A percentile compares a stretch with the other conserved stretches of the same genome.
Conservation (phyloP, 1,139 yeast genomes). For the Meyerozyma elateridarum region DNA sequence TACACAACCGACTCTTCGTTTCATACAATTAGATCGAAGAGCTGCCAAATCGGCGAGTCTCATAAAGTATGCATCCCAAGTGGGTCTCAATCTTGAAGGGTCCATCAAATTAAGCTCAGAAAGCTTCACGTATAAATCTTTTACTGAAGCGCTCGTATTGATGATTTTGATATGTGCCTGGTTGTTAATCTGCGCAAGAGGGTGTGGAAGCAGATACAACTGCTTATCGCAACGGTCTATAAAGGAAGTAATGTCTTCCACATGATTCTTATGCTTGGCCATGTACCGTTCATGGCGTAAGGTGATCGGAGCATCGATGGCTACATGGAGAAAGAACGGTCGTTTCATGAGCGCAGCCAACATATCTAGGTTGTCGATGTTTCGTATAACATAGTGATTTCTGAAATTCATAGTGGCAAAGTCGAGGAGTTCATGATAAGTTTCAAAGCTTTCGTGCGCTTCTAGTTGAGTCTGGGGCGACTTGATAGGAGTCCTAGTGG, state of each 20-base stretch:
- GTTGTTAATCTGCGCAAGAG: slow-evolving; percentile 46
- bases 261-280: slow-evolving; percentile 16
- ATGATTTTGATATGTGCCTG: slow-evolving; percentile 59
- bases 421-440: slow-evolving; percentile 50
- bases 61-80: slow-evolving; percentile 97
- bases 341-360: slow-evolving; percentile 56
- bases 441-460: background rate
- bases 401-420: slow-evolving; percentile 71
- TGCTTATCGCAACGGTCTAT: slow-evolving; percentile 3
- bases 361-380: slow-evolving; percentile 39
- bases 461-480: too few relatives aligned
- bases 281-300: slow-evolving; percentile 49
- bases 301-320: slow-evolving; percentile 70
- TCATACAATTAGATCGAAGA: slow-evolving; percentile 91
- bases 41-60: slow-evolving; percentile 90
- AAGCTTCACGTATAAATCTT: slow-evolving; percentile 47
- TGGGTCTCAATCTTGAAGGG: slow-evolving; percentile 70
- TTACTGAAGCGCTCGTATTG: slow-evolving; percentile 49
- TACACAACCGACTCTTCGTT: slow-evolving; percentile 93
- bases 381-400: slow-evolving; percentile 55
- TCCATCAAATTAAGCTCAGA: slow-evolving; percentile 52
- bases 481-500: background rate
- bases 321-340: slow-evolving; percentile 81
- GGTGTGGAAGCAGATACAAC: slow-evolving; percentile 5
- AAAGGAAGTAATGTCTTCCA: slow-evolving; percentile 16